These are phyloP conservation scores for Trametes punicea DNA, from an alignment of 768 basidiomycete species.

Conservation along the genomic window DNA sequence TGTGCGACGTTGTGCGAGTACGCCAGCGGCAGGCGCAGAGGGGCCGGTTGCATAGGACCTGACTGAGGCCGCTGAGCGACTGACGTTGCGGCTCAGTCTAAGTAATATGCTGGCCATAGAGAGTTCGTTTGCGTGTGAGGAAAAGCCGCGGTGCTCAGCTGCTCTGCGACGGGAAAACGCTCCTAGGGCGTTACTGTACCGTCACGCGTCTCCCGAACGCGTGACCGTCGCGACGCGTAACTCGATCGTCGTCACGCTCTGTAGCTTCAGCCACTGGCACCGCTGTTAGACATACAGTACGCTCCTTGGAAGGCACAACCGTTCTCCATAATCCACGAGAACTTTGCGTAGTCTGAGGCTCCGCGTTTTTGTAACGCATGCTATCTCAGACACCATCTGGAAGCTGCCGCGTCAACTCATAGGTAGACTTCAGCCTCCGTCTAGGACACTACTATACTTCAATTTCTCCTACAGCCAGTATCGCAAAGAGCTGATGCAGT, in stretches of 20 bases:
- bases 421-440: too few species aligned
- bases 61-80: not conserved
- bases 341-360: too few species aligned
- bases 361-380: too few species aligned
- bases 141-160: not conserved
- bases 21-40: slow-evolving; percentile 5
- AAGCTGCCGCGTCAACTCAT: too few species aligned
- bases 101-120: slow-evolving; percentile 12
- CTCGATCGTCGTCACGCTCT: not conserved
- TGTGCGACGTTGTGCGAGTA: not conserved
- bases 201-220: slow-evolving; percentile 1
- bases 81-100: not conserved
- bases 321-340: too few species aligned
- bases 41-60: slow-evolving; percentile 2
- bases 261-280: not conserved
- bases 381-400: too few species aligned
- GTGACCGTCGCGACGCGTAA: slow-evolving; percentile 8
- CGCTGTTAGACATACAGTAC: not conserved
- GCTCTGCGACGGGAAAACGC: not conserved
- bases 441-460: too few species aligned
- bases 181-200: not conserved
- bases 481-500: not conserved
- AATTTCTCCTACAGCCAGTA: not conserved
- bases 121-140: not conserved
- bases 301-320: not conserved